These are phyloP conservation scores for Phanerodontia chrysosporium DNA, from an alignment of 768 basidiomycete species.

Conservation along the genomic window DNA sequence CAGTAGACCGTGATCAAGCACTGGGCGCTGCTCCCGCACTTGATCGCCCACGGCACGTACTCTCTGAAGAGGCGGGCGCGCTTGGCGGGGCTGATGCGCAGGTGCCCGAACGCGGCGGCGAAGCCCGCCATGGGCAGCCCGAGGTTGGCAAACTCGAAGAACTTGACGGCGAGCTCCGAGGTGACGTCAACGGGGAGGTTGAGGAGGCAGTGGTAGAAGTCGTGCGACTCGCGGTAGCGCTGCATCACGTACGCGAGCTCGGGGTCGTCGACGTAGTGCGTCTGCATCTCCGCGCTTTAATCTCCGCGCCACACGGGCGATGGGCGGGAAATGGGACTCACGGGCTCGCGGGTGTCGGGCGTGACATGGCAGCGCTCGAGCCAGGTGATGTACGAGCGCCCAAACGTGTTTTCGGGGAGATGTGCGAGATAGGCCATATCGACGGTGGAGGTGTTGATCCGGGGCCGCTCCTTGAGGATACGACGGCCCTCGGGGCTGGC, in stretches of 20 bases:
- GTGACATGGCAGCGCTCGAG: conserved; percentile 82
- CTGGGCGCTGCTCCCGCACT: conserved; percentile 68
- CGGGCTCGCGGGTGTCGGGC: conserved; percentile 91
- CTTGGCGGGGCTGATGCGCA: conserved; percentile 52
- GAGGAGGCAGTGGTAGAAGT: conserved; percentile 92
- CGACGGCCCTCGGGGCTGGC: conserved; percentile 75
- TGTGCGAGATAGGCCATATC: conserved; percentile 62
- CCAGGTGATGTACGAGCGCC: conserved; percentile 86
- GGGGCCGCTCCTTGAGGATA: conserved; percentile 80
- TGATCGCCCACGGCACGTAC: conserved; percentile 90
- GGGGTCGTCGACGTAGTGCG: conserved; percentile 90
- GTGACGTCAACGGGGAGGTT: conserved; percentile 86
- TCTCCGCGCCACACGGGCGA: not conserved
- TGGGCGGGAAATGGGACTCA: conserved; percentile 32
- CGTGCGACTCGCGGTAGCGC: conserved; percentile 96
- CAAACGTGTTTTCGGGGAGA: conserved; percentile 79
- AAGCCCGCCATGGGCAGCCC: conserved; percentile 84
- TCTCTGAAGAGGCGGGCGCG: conserved; percentile 57
- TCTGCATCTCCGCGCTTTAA: conserved; percentile 42
- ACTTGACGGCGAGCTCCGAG: conserved; percentile 91
- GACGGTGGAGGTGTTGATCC: conserved; percentile 72
- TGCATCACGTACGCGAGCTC: conserved; percentile 98
- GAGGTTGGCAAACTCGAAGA: conserved; percentile 90
- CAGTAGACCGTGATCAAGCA: conserved; percentile 90
- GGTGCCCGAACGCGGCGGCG: conserved; percentile 73